Conservation (phyloP, 1,284 basidiomycete species). For the Leccinum laetum region DNA sequence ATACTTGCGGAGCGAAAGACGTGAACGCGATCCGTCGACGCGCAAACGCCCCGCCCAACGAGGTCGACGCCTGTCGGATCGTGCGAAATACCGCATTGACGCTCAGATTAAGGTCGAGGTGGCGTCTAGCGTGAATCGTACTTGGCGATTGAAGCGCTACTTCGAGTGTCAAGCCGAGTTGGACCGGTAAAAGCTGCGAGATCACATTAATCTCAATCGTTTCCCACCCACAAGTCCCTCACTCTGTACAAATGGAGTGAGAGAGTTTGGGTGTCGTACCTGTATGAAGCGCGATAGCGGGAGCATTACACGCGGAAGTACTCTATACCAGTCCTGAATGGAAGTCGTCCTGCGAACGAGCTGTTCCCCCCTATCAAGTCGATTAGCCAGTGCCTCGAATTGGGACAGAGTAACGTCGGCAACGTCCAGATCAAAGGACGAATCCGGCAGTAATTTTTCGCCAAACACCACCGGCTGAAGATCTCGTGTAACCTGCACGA, state of each 20-base stretch:
- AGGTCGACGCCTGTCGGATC: slow-evolving; percentile 70
- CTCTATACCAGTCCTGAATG: slow-evolving; percentile 56
- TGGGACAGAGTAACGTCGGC: slow-evolving; percentile 83
- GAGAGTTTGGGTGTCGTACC: slow-evolving; percentile 39
- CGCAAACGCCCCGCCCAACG: slow-evolving; percentile 46
- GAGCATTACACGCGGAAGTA: slow-evolving; percentile 59
- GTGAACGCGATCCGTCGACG: slow-evolving; percentile 83
- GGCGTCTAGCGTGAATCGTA: slow-evolving; percentile 44
- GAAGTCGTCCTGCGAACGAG: slow-evolving; percentile 31
- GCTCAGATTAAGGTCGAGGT: slow-evolving; percentile 74
- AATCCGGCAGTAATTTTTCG: slow-evolving; percentile 71
- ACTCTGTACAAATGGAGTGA: slow-evolving; percentile 4
- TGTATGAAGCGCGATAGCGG: slow-evolving; percentile 73
- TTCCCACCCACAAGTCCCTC: slow-evolving; percentile 10
- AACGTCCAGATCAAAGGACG: slow-evolving; percentile 78
- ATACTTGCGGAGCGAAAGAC: slow-evolving; percentile 87
- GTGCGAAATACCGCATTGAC: slow-evolving; percentile 83
- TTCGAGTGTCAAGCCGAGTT: slow-evolving; percentile 80
- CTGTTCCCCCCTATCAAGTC: slow-evolving; percentile 44
- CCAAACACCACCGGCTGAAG: slow-evolving; percentile 83
- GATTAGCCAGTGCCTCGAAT: slow-evolving; percentile 67
- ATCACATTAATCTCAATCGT: slow-evolving; percentile 5
- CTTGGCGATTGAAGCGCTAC: slow-evolving; percentile 52
- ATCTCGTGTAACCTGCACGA: slow-evolving; percentile 93
- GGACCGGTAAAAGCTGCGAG: slow-evolving; percentile 66